Evolutionary conservation across 805 yeast species (phyloP), one percentile per base, ranked within the genome.

Genomic region (Spencermartinsiella europaea): DNA sequence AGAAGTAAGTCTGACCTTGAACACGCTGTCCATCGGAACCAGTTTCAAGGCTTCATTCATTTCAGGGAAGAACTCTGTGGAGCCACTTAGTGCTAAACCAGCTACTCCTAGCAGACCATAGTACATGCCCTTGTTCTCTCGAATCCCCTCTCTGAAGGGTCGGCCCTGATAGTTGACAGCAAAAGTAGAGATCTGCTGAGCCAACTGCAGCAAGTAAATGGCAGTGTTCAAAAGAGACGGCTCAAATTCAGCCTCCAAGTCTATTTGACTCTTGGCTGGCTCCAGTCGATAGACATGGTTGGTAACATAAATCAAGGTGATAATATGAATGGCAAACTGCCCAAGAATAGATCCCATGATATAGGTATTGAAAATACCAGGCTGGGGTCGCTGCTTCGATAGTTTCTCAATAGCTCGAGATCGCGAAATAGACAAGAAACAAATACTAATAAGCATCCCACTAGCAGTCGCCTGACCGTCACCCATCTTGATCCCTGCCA

Each of bases 331-430:
- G 14, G 95, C 95, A 75, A 93, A 93, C 69, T 93, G 99, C 38
- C 96, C 95, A 52, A 93, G 71, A 56, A 93, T 90, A 1, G 98
- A 91, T 1, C 99, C 99, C 96, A 93, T 93, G 59, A 90, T 93
- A 70, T 93, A 93, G 50, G 73, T 75, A 68, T 91, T 93, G 75
- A 93, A 93, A 56, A 93, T 93, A 52, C 98, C 97, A 38, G 93
- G 91, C 71, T 90, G 98, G 34, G 99, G 99, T 71, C 99, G 83
- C 66, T 88, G 86, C 66, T 84, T 86, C 4, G 96, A 86, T 53
- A 93, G 74, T 66, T 88, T 85, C 52, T 91, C 85, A 46, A 90
- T 70, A 27, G 98, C 91, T 59, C 82, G 83, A 62, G 97, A 96
- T 62, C 96, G 83, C 16, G 97, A 90, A 60, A 93, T 88, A 43